Percentiles rank a stretch among this genome's conserved stretches.
Conservation (phyloP, 2,329 filamentous ascomycete species). For the Venturia aucupariae region DNA sequence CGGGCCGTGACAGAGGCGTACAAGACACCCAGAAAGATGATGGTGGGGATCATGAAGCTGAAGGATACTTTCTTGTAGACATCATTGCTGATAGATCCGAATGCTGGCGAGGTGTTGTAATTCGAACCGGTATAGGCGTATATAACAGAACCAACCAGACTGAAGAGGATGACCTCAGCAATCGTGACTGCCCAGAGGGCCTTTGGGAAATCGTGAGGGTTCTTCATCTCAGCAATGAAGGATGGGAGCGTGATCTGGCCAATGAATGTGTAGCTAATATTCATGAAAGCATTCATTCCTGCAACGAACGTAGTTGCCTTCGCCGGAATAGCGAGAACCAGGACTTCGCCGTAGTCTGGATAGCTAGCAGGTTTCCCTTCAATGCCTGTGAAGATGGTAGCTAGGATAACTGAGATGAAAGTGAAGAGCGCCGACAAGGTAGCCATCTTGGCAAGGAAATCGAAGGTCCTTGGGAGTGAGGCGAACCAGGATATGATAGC, state of each 20-base stretch:
- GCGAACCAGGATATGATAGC: constrained; percentile 66
- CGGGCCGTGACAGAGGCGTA: constrained; percentile 85
- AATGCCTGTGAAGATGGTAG: constrained; percentile 71
- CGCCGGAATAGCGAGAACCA: constrained; percentile 59
- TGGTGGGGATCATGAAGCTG: constrained; percentile 89
- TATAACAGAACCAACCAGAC: constrained; percentile 67
- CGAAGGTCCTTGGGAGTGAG: constrained; percentile 80
- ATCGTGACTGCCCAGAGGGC: constrained; percentile 86
- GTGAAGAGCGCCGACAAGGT: constrained; percentile 78
- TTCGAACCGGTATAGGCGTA: constrained; percentile 85
- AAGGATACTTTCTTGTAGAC: constrained; percentile 81
- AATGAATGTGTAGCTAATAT: constrained; percentile 94
- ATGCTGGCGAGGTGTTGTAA: constrained; percentile 81
- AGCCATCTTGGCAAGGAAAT: constrained; percentile 67
- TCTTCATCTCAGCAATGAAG: constrained; percentile 91
- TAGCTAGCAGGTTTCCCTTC: constrained; percentile 66
- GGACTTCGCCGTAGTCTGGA: constrained; percentile 47
- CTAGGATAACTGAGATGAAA: constrained; percentile 78
- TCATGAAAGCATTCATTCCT: constrained; percentile 82
- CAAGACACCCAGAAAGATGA: constrained; percentile 84
- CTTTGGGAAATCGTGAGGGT: constrained; percentile 77
- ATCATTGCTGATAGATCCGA: constrained; percentile 67
- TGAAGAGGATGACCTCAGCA: constrained; percentile 78
- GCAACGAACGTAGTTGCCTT: constrained; percentile 68
- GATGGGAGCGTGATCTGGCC: constrained; percentile 89